A percentile compares a stretch with the other conserved stretches of the same genome.
Evolutionary conservation across 306 rosid species (phyloP).

Genomic region (Prunus mongolica): DNA sequence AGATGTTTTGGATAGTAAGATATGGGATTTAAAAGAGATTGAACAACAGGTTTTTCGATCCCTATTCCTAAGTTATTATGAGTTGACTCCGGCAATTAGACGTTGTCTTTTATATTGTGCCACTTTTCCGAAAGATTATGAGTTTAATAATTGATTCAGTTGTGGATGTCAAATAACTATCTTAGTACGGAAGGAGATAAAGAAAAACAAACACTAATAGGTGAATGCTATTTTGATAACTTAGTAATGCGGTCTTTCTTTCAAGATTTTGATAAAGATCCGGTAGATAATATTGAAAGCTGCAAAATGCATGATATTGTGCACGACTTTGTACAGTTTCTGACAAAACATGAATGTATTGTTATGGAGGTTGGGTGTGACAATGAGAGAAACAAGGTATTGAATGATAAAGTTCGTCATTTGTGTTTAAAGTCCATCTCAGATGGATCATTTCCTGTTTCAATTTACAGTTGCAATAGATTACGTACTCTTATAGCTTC

Average conservation of each 20-base stretch:
- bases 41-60: neutral
- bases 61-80: neutral
- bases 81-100: neutral
- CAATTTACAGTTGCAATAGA: neutral
- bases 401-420: neutral
- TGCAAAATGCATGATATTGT: constrained; percentile 17
- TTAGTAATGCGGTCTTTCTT: constrained; percentile 8
- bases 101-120: neutral
- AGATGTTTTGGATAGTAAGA: neutral
- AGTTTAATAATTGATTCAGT: too few species aligned
- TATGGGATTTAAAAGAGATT: neutral
- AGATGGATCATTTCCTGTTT: neutral
- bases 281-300: neutral
- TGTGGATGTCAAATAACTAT: too few species aligned
- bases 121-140: neutral
- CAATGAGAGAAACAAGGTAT: neutral
- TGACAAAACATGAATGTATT: neutral
- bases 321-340: constrained; percentile 13
- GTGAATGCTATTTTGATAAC: neutral
- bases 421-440: neutral
- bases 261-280: neutral
- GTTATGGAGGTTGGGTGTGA: neutral
- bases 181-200: too few species aligned
- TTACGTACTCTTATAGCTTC: neutral
- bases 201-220: neutral